Base-by-base conservation (phyloP, 257 asterid genomes). In the Solanum paucissectum region DNA sequence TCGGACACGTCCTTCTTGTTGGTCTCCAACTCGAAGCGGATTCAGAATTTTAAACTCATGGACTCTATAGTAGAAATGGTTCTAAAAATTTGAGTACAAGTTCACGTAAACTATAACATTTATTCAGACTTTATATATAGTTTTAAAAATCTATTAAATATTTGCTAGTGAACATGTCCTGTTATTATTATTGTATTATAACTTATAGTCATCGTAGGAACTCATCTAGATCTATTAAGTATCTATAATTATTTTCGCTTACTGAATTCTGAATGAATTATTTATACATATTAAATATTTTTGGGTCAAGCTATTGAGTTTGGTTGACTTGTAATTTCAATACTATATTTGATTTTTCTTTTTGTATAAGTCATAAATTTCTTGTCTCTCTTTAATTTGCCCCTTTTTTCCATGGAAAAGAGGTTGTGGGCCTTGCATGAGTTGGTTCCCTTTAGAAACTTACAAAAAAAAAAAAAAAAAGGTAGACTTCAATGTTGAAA, bases 11-110 rank as follows among this genome's bases (percentile, higher is more conserved):
- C 42, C 2, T 44, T 79, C 20, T 27, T 14, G 3, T 6, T 69
- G 9, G 38, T 14, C 3, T 69, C 23, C 0, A 0, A 4, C 1
- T 5, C 4, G 11, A 64, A 5, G 3, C 1, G 3, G 6, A 32
- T 69, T 69, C 3, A 69, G 6, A 0, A 13, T 69, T 68, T 55
- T 16, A 6, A 16, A 18, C 6, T 18, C 0, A 16, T 2, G 0
- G 0, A 52, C 3, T 52, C 0, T 52, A 52, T 1, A 2, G 9
- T 14, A 5, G 20, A 49, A 49, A 49, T 52, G 1, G 0, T 52
- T 52, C 23, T 5, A 52, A 52, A 52, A 52, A 0, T 16, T 52
- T 52, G 23, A 16, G 4, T 52, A 52, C 0, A 0, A 52, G 1
- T 52, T 46, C 58, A 46, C 0, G 1, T 46, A 46, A 46, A 46